Percentiles rank a stretch among this genome's conserved stretches.
Evolutionary conservation across 2,329 filamentous ascomycete genomes (phyloP).

Genomic region (Beauveria sp.): DNA sequence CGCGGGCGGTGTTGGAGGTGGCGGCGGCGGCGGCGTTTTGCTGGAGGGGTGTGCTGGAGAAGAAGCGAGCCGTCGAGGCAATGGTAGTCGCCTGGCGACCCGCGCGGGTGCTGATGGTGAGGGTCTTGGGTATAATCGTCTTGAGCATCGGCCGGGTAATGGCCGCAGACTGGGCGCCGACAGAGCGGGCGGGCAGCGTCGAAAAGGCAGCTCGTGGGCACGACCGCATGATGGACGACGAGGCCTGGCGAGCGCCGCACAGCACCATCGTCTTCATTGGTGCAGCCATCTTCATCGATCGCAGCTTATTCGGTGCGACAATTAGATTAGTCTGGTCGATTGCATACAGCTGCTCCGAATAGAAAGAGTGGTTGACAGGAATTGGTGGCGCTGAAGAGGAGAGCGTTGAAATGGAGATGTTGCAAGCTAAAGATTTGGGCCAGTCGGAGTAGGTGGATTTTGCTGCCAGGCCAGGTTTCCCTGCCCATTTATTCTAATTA

Average conservation of each 20-base stretch:
- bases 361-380: not conserved
- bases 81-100: not conserved
- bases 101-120: constrained; percentile 11
- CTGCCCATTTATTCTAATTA: not conserved
- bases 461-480: not conserved
- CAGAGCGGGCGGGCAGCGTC: not conserved
- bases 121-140: constrained; percentile 9
- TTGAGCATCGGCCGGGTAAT: not conserved
- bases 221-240: not conserved
- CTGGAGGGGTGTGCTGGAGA: constrained; percentile 14
- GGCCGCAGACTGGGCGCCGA: not conserved
- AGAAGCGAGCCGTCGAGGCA: constrained; percentile 15
- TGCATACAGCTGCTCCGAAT: not conserved
- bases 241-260: constrained; percentile 2
- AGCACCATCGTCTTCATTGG: constrained; percentile 9
- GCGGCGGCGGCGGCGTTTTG: constrained; percentile 16
- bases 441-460: not conserved
- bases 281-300: not conserved
- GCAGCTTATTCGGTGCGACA: not conserved
- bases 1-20: constrained; percentile 20
- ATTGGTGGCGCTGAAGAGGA: not conserved
- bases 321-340: not conserved
- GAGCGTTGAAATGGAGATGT: not conserved
- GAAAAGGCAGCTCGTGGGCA: constrained; percentile 4
- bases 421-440: not conserved